Conservation (phyloP, 2,329 filamentous ascomycete genomes). For the Xylaria sp. region DNA sequence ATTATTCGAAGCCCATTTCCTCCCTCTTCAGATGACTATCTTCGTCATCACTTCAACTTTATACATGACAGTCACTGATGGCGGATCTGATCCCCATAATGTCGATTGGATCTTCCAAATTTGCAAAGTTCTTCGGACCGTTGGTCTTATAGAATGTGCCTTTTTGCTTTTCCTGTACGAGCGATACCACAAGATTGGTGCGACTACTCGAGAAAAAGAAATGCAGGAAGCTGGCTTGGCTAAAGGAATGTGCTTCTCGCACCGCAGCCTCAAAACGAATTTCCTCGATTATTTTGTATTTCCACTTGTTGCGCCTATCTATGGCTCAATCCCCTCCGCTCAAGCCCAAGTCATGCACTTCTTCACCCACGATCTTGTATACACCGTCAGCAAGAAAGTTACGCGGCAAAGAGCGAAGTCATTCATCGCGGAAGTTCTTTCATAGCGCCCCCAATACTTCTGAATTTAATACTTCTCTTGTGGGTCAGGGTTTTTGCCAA, state of each 20-base stretch:
- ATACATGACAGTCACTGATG: conserved; percentile 61
- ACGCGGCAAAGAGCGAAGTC: conserved; percentile 57
- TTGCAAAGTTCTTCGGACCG: conserved; percentile 64
- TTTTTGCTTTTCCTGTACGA: conserved; percentile 72
- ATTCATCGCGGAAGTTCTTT: conserved; percentile 51
- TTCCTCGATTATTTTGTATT: conserved; percentile 68
- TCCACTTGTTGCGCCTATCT: conserved; percentile 70
- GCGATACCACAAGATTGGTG: conserved; percentile 66
- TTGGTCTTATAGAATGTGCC: conserved; percentile 67
- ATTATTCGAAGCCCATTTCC: conserved; percentile 76
- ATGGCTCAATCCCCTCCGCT: conserved; percentile 69
- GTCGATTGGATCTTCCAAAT: conserved; percentile 65
- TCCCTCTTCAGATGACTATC: conserved; percentile 71
- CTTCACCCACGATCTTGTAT: conserved; percentile 71
- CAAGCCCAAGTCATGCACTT: conserved; percentile 73
- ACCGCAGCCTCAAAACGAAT: conserved; percentile 60
- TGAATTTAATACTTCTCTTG: conserved; percentile 29
- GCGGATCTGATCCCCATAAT: conserved; percentile 55
- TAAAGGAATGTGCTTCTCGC: conserved; percentile 69
- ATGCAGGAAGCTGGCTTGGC: conserved; percentile 69
- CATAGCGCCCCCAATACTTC: conserved; percentile 40
- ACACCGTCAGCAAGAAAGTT: conserved; percentile 74
- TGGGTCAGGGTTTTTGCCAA: conserved; percentile 20
- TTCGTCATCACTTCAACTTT: conserved; percentile 66
- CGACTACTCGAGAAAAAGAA: conserved; percentile 65